phyloP scores from a whole-genome alignment of 2,329 filamentous ascomycete species.

The Beauveria brongniartii region DNA sequence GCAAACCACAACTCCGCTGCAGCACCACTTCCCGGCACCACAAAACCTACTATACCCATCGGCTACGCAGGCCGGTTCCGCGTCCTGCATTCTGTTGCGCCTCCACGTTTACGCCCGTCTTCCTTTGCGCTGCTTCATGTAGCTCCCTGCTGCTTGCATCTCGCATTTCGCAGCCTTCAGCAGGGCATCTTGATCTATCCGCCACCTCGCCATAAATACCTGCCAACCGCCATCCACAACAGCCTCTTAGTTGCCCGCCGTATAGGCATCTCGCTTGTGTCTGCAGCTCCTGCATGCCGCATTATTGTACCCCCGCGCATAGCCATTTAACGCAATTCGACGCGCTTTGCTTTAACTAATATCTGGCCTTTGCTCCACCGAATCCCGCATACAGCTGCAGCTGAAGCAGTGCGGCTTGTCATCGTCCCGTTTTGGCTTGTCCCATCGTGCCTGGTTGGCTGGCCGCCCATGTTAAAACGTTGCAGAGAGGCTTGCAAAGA shows the following conservation, averaged over 20 bases:
- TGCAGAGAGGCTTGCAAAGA: background rate
- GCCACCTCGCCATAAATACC: background rate
- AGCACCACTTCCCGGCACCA: background rate
- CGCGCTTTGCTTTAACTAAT: background rate
- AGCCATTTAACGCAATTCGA: background rate
- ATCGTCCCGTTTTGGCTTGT: background rate
- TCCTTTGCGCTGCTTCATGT: background rate
- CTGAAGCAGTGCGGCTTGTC: background rate
- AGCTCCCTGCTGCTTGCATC: background rate
- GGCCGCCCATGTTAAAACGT: background rate
- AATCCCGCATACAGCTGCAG: constrained; percentile 4
- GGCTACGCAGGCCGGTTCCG: background rate
- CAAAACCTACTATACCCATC: background rate
- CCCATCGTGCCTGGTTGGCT: background rate
- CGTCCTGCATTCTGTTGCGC: constrained; percentile 1
- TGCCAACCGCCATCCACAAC: background rate
- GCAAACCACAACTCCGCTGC: background rate
- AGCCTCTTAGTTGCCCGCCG: background rate
- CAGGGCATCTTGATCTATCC: constrained; percentile 6
- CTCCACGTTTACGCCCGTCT: background rate
- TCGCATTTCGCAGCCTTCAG: constrained; percentile 5
- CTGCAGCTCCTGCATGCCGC: background rate
- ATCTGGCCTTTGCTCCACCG: constrained; percentile 1
- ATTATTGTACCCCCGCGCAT: background rate
- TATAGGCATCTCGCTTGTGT: background rate